Evolutionary conservation across 768 basidiomycete genomes (phyloP), one percentile per base, ranked within the genome.

Genomic region (Mycena leptocephala): DNA sequence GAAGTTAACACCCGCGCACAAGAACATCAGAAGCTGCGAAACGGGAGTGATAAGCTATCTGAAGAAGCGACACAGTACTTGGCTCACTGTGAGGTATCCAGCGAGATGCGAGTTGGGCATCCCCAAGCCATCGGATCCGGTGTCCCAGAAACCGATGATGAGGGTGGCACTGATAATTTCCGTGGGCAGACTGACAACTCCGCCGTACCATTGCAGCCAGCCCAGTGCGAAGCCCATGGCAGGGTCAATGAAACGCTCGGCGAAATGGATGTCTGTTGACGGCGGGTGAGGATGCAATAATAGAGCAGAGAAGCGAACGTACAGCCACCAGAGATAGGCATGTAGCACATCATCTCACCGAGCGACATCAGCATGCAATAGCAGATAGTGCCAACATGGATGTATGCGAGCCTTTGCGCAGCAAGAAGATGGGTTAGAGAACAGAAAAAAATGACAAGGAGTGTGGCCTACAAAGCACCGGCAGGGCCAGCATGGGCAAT

Each of bases 81-180:
- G 6, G 43, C 74, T 22, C 8, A 75, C 75, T 22, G 73, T 71
- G 24, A 73, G 56, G 58, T 70, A 75, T 9, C 75, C 67, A 14
- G 70, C 67, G 16, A 76, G 63, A 53, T 76, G 75, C 22, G 75
- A 70, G 22, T 51, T 64, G 24, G 32, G 13, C 70, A 76, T 77
- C 18, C 70, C 78, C 3, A 62, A 16, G 26, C 67, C 70, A 20
- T 76, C 76, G 24, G 74, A 64, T 0, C 77, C 67, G 7, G 66
- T 69, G 39, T 85, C 82, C 89, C 90, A 91, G 79, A 85, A 85
- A 33, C 83, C 82, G 61, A 92, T 84, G 37, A 93, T 81, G 14
- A 91, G 83, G 0, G 90, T 86, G 1, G 90, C 90, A 3, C 91
- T 91, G 37, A 86, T 87, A 24, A 92, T 86, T 80, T 92, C 92